Evolutionary conservation across 306 rosid species (phyloP).

Genomic region (Styphnolobium japonicum): DNA sequence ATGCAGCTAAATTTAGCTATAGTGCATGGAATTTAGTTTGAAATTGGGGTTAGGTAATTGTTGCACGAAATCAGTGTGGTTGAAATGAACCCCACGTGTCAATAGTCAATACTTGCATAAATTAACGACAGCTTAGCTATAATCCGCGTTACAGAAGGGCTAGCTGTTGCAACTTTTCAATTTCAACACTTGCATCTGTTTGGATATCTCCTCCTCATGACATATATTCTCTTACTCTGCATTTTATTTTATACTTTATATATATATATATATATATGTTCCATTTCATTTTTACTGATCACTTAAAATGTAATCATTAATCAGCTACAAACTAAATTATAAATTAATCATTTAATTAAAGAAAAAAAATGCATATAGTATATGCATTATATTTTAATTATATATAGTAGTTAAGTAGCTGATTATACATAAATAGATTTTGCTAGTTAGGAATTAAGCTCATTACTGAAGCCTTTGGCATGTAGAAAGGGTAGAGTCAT

Average conservation of each 20-base stretch:
- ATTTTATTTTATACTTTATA: neutral
- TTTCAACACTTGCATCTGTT: neutral
- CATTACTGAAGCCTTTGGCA: neutral
- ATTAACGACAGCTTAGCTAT: slow-evolving; percentile 25
- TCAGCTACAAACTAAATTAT: neutral
- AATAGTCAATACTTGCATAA: slow-evolving; percentile 33
- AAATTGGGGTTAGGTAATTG: slow-evolving; percentile 3
- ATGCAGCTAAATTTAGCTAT: neutral
- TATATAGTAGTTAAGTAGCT: neutral
- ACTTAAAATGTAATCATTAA: neutral
- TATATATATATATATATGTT: neutral
- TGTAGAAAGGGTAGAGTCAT: neutral
- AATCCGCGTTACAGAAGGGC: slow-evolving; percentile 24
- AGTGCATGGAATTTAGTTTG: neutral
- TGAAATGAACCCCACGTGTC: slow-evolving; percentile 28
- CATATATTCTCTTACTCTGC: neutral
- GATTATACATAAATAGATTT: neutral
- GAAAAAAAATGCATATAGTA: neutral
- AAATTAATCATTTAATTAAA: neutral
- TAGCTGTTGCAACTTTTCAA: neutral
- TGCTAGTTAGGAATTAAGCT: neutral
- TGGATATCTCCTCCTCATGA: neutral
- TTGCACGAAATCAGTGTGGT: slow-evolving; percentile 33
- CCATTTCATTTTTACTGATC: neutral
- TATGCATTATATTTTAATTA: neutral